Evolutionary conservation across 768 basidiomycete genomes (phyloP).

Genomic region (Tubosaeta brunneosetosa): DNA sequence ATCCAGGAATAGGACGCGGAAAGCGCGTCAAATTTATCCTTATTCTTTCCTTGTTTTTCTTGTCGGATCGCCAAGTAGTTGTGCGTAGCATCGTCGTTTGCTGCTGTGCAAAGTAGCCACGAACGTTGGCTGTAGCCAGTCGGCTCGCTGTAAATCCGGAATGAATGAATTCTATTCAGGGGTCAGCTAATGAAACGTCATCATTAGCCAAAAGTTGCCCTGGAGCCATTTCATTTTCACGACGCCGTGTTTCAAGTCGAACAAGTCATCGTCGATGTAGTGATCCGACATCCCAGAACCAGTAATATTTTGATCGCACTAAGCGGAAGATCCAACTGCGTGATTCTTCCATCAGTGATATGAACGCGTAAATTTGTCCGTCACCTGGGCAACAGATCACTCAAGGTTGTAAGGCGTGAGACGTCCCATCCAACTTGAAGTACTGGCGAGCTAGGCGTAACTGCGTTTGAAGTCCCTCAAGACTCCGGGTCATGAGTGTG

Average conservation of each 20-base stretch:
- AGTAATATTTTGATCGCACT: background rate
- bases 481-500: too few relatives aligned
- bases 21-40: slow-evolving; percentile 9
- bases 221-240: background rate
- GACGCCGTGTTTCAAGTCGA: background rate
- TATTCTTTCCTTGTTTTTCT: slow-evolving; percentile 8
- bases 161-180: background rate
- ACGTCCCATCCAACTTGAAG: too few relatives aligned
- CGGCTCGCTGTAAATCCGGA: background rate
- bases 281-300: background rate
- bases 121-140: background rate
- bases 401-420: background rate
- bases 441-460: too few relatives aligned
- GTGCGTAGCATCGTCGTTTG: background rate
- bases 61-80: slow-evolving; percentile 2
- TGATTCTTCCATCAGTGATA: background rate
- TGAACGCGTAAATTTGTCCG: background rate
- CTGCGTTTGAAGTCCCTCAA: too few relatives aligned
- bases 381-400: background rate
- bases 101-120: background rate
- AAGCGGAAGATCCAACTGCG: background rate
- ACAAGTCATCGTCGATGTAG: background rate
- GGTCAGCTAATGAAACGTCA: background rate
- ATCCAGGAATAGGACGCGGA: slow-evolving; percentile 52
- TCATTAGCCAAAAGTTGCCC: background rate